phyloP scores from a whole-genome alignment of 2,329 filamentous ascomycete genomes.

The Sclerotinia nivalis region DNA sequence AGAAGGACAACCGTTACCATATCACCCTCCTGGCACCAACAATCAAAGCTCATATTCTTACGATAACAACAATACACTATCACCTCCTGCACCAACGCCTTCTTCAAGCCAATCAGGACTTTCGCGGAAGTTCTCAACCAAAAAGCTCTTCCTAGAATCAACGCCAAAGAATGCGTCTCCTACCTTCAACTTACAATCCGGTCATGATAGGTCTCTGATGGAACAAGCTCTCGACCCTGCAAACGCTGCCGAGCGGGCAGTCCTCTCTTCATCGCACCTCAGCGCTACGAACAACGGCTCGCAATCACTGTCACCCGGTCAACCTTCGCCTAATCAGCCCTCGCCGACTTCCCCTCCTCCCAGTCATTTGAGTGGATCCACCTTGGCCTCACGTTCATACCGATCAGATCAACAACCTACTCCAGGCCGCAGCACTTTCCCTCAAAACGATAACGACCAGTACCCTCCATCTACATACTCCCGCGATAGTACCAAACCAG shows the following conservation, averaged over 20 bases:
- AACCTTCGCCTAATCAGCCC: constrained; percentile 66
- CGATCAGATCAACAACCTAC: constrained; percentile 55
- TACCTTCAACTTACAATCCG: constrained; percentile 54
- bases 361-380: constrained; percentile 39
- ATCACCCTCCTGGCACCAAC: constrained; percentile 38
- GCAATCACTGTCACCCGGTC: constrained; percentile 56
- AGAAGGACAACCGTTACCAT: constrained; percentile 84
- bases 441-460: constrained; percentile 48
- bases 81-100: constrained; percentile 59
- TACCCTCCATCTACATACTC: constrained; percentile 38
- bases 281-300: constrained; percentile 66
- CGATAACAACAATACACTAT: constrained; percentile 51
- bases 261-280: constrained; percentile 67
- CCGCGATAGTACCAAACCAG: constrained; percentile 40
- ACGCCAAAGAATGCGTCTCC: constrained; percentile 77
- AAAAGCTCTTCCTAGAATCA: constrained; percentile 69
- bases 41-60: constrained; percentile 49
- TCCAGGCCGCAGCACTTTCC: constrained; percentile 56
- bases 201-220: constrained; percentile 63
- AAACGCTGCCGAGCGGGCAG: constrained; percentile 66
- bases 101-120: constrained; percentile 56
- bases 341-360: constrained; percentile 67
- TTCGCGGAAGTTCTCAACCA: constrained; percentile 73
- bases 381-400: constrained; percentile 62
- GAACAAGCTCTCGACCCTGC: constrained; percentile 69